These are phyloP conservation scores for Psidium friedrichsthalianum DNA, from an alignment of 345 rosid species.

Conservation along the genomic window DNA sequence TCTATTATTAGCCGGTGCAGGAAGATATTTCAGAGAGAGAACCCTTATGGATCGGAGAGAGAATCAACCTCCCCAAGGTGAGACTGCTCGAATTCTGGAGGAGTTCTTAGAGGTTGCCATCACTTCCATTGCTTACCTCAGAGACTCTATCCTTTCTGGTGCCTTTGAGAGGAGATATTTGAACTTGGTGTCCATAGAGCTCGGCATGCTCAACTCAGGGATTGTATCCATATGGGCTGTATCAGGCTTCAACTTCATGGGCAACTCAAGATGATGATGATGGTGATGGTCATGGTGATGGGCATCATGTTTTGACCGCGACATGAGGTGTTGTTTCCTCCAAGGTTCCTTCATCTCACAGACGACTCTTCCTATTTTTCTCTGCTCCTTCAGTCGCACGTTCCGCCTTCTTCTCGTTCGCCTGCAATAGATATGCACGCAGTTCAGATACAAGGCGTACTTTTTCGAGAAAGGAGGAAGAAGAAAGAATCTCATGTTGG, in stretches of 20 bases:
- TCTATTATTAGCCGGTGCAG: neutral
- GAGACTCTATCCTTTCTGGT: constrained; percentile 66
- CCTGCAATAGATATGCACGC: neutral
- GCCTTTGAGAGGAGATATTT: constrained; percentile 74
- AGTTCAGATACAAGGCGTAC: neutral
- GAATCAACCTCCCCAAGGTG: constrained; percentile 5
- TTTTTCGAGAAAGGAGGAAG: neutral
- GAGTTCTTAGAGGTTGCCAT: constrained; percentile 94
- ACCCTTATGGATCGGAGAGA: constrained; percentile 3
- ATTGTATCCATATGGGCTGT: constrained; percentile 60
- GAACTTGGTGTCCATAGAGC: constrained; percentile 70
- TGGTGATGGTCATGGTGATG: neutral
- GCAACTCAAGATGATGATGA: neutral
- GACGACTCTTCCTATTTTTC: neutral
- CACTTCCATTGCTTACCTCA: constrained; percentile 53
- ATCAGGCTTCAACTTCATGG: constrained; percentile 3
- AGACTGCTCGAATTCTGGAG: constrained; percentile 27
- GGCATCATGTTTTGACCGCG: neutral
- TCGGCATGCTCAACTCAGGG: constrained; percentile 50
- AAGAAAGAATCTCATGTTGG: neutral
- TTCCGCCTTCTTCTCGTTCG: neutral
- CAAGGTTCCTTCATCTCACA: neutral
- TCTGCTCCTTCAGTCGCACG: neutral
- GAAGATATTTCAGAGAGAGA: neutral
- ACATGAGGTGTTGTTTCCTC: constrained; percentile 1